Percentiles rank a stretch among this genome's conserved stretches.
These are phyloP conservation scores for Phlebiopsis gigantea DNA, from an alignment of 768 basidiomycete species.

Conservation along the genomic window DNA sequence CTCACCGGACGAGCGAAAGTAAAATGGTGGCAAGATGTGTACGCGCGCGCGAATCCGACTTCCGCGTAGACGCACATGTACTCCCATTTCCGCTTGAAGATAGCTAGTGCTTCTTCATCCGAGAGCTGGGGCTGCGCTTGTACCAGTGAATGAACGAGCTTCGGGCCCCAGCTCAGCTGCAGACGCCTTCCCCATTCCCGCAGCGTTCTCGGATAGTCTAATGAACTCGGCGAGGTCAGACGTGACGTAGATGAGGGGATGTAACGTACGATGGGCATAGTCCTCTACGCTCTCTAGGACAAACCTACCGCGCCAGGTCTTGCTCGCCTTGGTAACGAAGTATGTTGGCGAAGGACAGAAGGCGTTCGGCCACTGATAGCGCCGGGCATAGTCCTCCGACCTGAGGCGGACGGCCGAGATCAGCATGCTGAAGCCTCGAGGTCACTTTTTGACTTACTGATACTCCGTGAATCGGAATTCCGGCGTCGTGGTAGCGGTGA, in stretches of 20 bases:
- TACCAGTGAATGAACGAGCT: constrained; percentile 33
- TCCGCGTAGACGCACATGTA: constrained; percentile 76
- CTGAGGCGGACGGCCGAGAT: constrained; percentile 7
- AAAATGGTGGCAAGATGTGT: constrained; percentile 73
- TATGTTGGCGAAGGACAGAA: constrained; percentile 13
- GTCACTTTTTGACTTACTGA: constrained; percentile 2
- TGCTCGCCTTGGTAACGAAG: constrained; percentile 10
- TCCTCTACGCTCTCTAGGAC: neutral
- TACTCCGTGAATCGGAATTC: constrained; percentile 24
- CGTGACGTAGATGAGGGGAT: neutral
- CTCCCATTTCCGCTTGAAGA: constrained; percentile 74
- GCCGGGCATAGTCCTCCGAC: constrained; percentile 10
- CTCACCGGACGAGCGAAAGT: constrained; percentile 59
- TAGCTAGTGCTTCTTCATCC: constrained; percentile 49
- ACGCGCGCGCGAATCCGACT: constrained; percentile 72
- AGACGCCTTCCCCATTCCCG: constrained; percentile 29
- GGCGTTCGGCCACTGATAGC: constrained; percentile 13
- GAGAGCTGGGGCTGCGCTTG: constrained; percentile 52
- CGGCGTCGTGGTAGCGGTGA: constrained; percentile 39
- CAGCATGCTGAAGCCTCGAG: constrained; percentile 7
- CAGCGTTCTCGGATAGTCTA: constrained; percentile 20
- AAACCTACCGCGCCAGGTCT: neutral
- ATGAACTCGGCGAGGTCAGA: neutral
- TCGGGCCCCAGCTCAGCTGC: constrained; percentile 46
- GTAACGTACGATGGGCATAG: neutral